phyloP scores from a whole-genome alignment of 306 rosid species.

The cucumber (Cucumis sativus) region Cucumber_9930_V3 NC_026658.2:24736001-24736500 shows the following conservation, averaged over 20 bases:
- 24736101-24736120: constrained; percentile 98
- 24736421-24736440: constrained; percentile 99
- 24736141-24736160: constrained; percentile 87
- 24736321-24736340: not conserved
- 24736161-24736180: constrained; percentile 99
- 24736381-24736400: constrained; percentile 99
- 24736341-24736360: not conserved
- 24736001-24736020: constrained; percentile 92
- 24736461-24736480: constrained; percentile 89
- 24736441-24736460: constrained; percentile 99
- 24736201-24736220: not conserved
- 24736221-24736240: not conserved
- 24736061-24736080: constrained; percentile 99
- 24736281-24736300: not conserved
- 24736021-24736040: constrained; percentile 87
- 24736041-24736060: constrained; percentile 89
- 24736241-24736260: not conserved
- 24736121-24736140: constrained; percentile 94
- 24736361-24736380: not conserved
- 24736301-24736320: not conserved
- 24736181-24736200: constrained; percentile 14
- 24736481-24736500: constrained; percentile 68
- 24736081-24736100: constrained; percentile 89
- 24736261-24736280: not conserved
- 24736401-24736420: constrained; percentile 99